Base-by-base conservation (phyloP, 208 protist species). In the Wallacemonas sp. region DNA sequence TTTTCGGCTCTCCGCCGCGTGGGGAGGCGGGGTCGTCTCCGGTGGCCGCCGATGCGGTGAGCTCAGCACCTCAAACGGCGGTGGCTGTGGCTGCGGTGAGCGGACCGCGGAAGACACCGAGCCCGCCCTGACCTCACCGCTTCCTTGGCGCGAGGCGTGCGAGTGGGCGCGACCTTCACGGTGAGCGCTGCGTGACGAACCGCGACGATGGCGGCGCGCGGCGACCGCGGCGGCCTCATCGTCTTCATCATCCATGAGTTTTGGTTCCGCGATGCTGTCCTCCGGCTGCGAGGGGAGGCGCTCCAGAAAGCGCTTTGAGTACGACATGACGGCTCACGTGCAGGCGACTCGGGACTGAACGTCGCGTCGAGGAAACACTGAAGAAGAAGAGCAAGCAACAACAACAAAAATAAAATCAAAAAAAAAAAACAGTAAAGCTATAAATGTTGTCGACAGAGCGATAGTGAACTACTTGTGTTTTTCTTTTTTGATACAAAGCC, bases 1-100 rank as follows among this genome's bases (percentile, higher is more conserved):
- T 42, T 78, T 78, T 6, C 62, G 67, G 42, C 73, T 78, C 3
- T 44, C 66, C 15, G 66, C 50, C 33, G 55, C 45, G 3, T 53
- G 66, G 36, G 38, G 66, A 3, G 73, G 73, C 27, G 41, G 50
- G 44, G 39, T 30, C 27, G 48, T 59, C 13, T 52, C 54, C 3
- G 61, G 63, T 17, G 2, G 45, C 3, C 45, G 45, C 6, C 45
- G 45, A 26, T 53, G 45, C 45, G 45, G 45, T 13, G 45, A 53
- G 45, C 24, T 26, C 19, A 53, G 45, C n/a, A 53, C 45, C 19
- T 29, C 45, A 53, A 53, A 53, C 45, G 45, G 45, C 45, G 5
- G 45, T 19, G 9, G 10, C 5, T 12, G 41, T n/a, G 15, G 19
- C 41, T 12, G 41, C 5, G 41, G 6, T 19, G 36, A 13, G n/a